These are phyloP conservation scores for Emmonsiellopsis sp. DNA, from an alignment of 2,329 filamentous ascomycete species.

Conservation along the genomic window DNA sequence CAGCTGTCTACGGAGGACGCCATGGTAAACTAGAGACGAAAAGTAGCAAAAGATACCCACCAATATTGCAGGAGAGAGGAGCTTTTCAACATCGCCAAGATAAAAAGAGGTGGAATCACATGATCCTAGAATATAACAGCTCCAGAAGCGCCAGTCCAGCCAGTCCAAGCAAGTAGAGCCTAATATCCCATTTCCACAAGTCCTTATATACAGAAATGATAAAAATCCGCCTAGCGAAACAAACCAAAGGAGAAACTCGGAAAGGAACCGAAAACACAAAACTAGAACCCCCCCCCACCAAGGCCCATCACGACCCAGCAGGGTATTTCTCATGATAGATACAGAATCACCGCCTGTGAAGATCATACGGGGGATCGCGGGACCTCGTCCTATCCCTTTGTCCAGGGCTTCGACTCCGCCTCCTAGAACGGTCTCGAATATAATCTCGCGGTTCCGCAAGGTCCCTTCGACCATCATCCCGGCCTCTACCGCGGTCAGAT, in stretches of 20 bases:
- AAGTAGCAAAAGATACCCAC: too few species aligned
- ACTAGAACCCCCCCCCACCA: neutral
- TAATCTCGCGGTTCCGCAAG: slow-evolving; percentile 18
- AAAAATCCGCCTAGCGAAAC: neutral
- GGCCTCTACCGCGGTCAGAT: slow-evolving; percentile 18
- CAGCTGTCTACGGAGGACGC: too few species aligned
- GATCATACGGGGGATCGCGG: slow-evolving; percentile 14
- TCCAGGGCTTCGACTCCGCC: slow-evolving; percentile 29
- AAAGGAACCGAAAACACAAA: neutral
- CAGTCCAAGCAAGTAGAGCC: too few species aligned
- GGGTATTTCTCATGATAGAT: neutral
- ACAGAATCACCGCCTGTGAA: slow-evolving; percentile 17
- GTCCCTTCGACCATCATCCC: slow-evolving; percentile 14
- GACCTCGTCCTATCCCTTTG: slow-evolving; percentile 17
- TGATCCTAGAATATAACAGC: too few species aligned
- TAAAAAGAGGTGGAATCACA: too few species aligned
- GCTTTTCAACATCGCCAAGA: too few species aligned
- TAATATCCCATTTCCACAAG: too few species aligned
- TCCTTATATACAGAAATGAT: too few species aligned
- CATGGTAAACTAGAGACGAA: too few species aligned
- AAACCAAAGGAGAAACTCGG: neutral
- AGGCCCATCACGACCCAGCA: neutral
- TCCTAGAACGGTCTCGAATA: slow-evolving; percentile 17
- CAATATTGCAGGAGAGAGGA: too few species aligned
- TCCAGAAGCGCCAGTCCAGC: too few species aligned